These are phyloP conservation scores for Coemansia sp. DNA, from an alignment of 192 early-diverging fungal species.

Conservation along the genomic window DNA sequence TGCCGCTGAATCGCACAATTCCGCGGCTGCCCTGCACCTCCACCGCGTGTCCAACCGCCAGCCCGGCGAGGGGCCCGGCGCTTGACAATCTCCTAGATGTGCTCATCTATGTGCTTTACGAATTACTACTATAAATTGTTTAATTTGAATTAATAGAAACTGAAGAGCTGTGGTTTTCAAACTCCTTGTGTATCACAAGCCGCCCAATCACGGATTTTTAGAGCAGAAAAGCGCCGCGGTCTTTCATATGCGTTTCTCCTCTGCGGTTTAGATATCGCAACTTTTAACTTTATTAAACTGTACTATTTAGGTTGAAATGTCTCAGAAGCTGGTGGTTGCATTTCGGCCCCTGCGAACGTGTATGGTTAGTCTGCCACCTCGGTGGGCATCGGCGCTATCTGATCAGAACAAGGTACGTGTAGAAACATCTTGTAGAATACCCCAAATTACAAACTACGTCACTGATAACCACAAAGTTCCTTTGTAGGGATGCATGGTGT, in stretches of 20 bases:
- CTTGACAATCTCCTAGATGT: conserved; percentile 23
- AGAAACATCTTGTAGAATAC: background rate
- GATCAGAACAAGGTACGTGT: conserved; percentile 64
- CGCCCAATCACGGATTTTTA: no score
- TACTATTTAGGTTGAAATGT: conserved; percentile 43
- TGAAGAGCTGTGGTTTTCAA: background rate
- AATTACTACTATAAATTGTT: background rate
- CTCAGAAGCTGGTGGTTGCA: conserved; percentile 60
- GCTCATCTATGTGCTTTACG: conserved; percentile 16
- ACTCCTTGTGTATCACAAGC: background rate
- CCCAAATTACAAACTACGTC: no score
- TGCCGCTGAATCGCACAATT: conserved; percentile 76
- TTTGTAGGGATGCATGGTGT: conserved; percentile 39
- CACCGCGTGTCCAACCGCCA: conserved; percentile 52
- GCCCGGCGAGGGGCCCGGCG: conserved; percentile 15
- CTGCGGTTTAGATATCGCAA: no score
- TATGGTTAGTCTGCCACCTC: conserved; percentile 70
- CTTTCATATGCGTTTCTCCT: background rate
- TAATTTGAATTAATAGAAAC: no score
- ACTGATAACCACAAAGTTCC: background rate
- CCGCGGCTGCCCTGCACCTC: conserved; percentile 59
- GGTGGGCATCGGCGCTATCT: conserved; percentile 70
- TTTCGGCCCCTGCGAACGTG: conserved; percentile 64
- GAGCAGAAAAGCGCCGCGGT: background rate
- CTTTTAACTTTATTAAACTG: background rate